Base-by-base conservation (phyloP, 2,329 filamentous ascomycete species). In the Penicillium griseofulvum region DNA sequence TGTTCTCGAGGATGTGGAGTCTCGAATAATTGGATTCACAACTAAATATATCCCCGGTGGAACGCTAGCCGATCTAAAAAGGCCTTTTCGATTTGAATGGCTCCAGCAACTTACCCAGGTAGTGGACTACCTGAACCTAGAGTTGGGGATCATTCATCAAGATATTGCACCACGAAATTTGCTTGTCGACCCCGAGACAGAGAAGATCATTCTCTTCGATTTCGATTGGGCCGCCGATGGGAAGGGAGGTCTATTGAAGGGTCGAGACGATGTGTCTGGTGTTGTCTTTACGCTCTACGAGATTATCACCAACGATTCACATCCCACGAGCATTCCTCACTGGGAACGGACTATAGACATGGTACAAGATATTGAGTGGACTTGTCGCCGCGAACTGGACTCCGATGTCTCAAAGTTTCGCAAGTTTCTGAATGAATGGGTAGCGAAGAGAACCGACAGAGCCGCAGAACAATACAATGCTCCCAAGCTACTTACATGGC, bases 81-180 rank as follows among this genome's bases (percentile, higher is more conserved):
- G 41, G 12, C 59, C 55, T 48, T 61, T 65, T 26, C 59, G 45
- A 55, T 66, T 67, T 54, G 56, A 68, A 43, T 68, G 58, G 65
- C 19, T 66, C 16, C 34, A 62, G 37, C 62, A 67, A 41, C 65
- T 66, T 45, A 65, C 54, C 17, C 28, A 61, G 49, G 12, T 64
- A 5, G 60, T 69, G 31, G 65, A 68, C 58, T 68, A 64, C 16
- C 34, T 64, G 0, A 64, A 63, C 26, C 43, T 63, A 24, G 60
- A 59, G 49, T 38, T 71, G 16, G 66, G 67, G 11, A 66, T 72
- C 43, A 68, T 67, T 47, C 61, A 73, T 62, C 65, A 72, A 61
- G 65, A 71, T 41, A 66, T 71, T 55, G 61, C 64, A 47, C 67
- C 65, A 4, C 62, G 62, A 17, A 71, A 70, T 58, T 59, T 71